A percentile compares a stretch with the other conserved stretches of the same genome.
Conservation (phyloP, 768 basidiomycete species). For the Gymnopilus dilepis region DNA sequence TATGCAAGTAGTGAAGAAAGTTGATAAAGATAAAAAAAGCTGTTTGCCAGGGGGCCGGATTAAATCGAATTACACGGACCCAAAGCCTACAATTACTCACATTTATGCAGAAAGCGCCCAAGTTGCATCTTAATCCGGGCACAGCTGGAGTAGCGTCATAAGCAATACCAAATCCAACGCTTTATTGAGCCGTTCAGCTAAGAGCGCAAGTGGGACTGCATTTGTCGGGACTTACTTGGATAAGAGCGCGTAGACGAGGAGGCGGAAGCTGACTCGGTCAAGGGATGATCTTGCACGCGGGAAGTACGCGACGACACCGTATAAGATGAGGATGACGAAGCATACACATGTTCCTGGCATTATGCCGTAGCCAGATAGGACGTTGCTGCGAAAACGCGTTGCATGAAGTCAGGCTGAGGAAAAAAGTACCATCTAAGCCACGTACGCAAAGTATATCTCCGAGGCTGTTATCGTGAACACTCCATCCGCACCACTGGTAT, state of each 20-base stretch:
- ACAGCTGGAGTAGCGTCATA: conserved; percentile 1
- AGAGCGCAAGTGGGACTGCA: too few relatives aligned
- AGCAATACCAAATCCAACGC: background rate
- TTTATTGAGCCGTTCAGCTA: too few relatives aligned
- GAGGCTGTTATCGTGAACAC: background rate
- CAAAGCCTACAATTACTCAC: background rate
- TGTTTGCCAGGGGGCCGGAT: background rate
- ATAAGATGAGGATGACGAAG: background rate
- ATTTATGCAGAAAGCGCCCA: background rate
- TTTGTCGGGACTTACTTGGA: background rate
- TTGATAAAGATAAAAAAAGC: background rate
- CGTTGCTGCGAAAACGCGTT: background rate
- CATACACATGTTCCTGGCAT: conserved; percentile 3
- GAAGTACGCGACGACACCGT: background rate
- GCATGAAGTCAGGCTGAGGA: too few relatives aligned
- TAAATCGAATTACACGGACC: background rate
- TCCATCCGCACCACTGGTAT: background rate
- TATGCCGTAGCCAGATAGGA: background rate
- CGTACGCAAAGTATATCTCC: background rate
- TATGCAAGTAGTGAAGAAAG: background rate
- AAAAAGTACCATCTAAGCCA: background rate
- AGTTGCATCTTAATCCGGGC: background rate
- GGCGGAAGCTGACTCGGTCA: background rate
- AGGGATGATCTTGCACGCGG: background rate
- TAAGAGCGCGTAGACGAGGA: background rate